Evolutionary conservation across 2,329 filamentous ascomycete species (phyloP).

Genomic region (Penicillium sp.): DNA sequence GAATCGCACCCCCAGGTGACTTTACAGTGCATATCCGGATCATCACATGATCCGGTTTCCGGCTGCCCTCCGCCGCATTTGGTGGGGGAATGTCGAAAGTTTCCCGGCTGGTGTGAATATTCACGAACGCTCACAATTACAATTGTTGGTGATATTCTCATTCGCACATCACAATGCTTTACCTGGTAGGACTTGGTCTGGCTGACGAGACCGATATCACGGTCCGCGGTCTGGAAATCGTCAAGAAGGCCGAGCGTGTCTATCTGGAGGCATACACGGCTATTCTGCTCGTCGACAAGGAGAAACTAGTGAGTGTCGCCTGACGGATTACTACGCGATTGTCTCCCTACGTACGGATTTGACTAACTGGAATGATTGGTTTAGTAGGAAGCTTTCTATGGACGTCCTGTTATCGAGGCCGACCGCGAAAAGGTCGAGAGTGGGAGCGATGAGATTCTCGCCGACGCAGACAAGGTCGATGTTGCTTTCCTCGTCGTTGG

Average conservation of each 20-base stretch:
- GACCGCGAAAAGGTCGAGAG: conserved; percentile 97
- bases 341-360: too few relatives aligned
- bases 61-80: too few relatives aligned
- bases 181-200: conserved; percentile 86
- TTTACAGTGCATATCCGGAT: too few relatives aligned
- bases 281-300: conserved; percentile 82
- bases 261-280: conserved; percentile 97
- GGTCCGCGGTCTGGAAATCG: conserved; percentile 82
- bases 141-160: too few relatives aligned
- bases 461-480: conserved; percentile 69
- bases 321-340: too few relatives aligned
- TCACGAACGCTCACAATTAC: too few relatives aligned
- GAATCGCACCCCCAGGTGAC: too few relatives aligned
- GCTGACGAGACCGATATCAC: conserved; percentile 97
- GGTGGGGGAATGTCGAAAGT: too few relatives aligned
- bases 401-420: conserved; percentile 74
- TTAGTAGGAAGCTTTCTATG: conserved; percentile 91
- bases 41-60: too few relatives aligned
- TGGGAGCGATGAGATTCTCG: conserved; percentile 81
- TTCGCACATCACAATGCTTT: too few relatives aligned
- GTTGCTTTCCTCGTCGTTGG: conserved; percentile 93
- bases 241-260: conserved; percentile 77
- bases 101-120: too few relatives aligned
- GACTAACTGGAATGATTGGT: too few relatives aligned
- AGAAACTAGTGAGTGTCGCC: conserved; percentile 55